Evolutionary conservation across 257 asterid genomes (phyloP).

Genomic region (Penstemon eatonii): DNA sequence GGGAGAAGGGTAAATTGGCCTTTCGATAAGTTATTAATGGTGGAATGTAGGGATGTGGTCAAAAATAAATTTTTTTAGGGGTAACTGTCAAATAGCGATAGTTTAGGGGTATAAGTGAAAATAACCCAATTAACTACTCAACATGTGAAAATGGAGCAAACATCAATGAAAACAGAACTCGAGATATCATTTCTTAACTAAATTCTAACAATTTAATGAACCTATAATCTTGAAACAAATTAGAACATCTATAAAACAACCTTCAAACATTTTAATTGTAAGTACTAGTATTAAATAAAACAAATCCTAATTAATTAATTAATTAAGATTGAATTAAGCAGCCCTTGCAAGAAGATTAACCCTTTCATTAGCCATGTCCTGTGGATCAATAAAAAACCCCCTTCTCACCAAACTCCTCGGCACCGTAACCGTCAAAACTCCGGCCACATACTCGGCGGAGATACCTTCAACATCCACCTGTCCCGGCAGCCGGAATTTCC

Average conservation of each 20-base stretch:
- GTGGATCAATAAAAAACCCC: slow-evolving; percentile 45
- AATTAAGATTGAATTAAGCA: slow-evolving; percentile 39
- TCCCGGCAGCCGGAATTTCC: slow-evolving; percentile 68
- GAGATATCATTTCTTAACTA: neutral
- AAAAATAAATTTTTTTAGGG: too few species aligned
- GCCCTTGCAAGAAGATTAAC: slow-evolving; percentile 57
- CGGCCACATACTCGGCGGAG: slow-evolving; percentile 60
- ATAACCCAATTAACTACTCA: too few species aligned
- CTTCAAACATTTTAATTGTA: neutral
- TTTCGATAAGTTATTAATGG: too few species aligned
- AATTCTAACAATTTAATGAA: neutral
- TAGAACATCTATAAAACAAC: neutral
- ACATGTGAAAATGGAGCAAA: too few species aligned
- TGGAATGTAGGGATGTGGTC: too few species aligned
- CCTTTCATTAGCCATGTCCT: slow-evolving; percentile 31
- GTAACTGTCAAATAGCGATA: too few species aligned
- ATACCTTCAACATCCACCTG: slow-evolving; percentile 57
- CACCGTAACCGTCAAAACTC: slow-evolving; percentile 59
- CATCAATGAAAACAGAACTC: too few species aligned
- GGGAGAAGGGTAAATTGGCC: too few species aligned
- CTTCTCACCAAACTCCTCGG: slow-evolving; percentile 55
- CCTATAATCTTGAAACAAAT: neutral
- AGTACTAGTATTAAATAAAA: too few species aligned
- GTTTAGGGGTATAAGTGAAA: too few species aligned
- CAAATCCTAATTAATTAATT: neutral